These are phyloP conservation scores for Nematodospora valgi DNA, from an alignment of 805 yeast species.

Conservation along the genomic window DNA sequence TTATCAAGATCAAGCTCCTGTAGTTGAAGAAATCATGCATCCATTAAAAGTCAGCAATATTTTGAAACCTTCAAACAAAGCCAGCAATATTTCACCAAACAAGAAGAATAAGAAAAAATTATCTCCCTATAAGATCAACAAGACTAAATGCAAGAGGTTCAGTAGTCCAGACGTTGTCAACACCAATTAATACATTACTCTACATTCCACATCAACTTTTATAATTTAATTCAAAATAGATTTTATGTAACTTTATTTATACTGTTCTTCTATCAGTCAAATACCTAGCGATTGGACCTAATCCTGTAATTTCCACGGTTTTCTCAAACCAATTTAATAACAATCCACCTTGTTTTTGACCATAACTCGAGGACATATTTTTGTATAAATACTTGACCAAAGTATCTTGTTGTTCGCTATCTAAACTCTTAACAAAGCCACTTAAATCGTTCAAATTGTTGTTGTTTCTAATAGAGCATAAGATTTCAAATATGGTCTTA, in stretches of 20 bases:
- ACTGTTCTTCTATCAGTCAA: constrained; percentile 83
- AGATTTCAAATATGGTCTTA: constrained; percentile 61
- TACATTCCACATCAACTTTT: too few relatives aligned
- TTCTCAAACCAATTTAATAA: constrained; percentile 91
- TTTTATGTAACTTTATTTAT: constrained; percentile 26
- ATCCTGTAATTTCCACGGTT: constrained; percentile 77
- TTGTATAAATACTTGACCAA: constrained; percentile 82
- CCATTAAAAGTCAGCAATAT: neutral
- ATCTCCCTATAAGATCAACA: neutral
- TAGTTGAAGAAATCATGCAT: neutral
- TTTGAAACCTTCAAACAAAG: neutral
- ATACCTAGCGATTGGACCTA: constrained; percentile 84
- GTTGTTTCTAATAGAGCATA: constrained; percentile 50
- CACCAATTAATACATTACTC: too few relatives aligned
- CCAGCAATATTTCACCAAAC: neutral
- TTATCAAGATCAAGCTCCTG: neutral
- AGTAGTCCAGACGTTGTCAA: too few relatives aligned
- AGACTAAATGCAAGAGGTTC: too few relatives aligned
- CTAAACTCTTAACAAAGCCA: constrained; percentile 54
- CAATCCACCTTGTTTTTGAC: constrained; percentile 83
- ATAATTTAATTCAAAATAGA: too few relatives aligned
- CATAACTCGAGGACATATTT: constrained; percentile 74
- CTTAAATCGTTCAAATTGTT: constrained; percentile 65
- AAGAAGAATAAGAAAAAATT: neutral
- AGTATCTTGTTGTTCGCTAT: constrained; percentile 65